Evolutionary conservation across 805 yeast species (phyloP).

Genomic region (Spathaspora sp.): DNA sequence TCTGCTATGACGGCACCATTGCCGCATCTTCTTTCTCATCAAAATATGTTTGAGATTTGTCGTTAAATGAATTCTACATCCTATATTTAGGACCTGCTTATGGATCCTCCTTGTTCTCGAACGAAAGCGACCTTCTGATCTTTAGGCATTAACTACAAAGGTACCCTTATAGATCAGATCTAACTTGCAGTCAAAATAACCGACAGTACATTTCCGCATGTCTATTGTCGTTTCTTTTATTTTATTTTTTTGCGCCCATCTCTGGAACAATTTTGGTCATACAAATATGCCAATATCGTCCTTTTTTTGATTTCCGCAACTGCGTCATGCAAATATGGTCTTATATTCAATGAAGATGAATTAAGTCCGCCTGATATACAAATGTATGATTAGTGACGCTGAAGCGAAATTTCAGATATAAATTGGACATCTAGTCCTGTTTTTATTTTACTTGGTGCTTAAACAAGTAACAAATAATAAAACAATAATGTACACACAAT

Average conservation of each 20-base stretch:
- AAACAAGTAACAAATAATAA: neutral
- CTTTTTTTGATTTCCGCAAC: neutral
- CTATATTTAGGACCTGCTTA: too few species aligned
- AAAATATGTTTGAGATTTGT: too few species aligned
- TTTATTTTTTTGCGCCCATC: neutral
- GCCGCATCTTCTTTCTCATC: too few species aligned
- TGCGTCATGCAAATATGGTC: neutral
- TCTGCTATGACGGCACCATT: too few species aligned
- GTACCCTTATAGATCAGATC: neutral
- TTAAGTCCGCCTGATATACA: too few species aligned
- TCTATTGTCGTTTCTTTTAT: neutral
- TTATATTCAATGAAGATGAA: too few species aligned
- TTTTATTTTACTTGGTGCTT: neutral
- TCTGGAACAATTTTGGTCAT: neutral
- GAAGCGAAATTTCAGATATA: neutral
- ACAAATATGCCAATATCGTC: neutral
- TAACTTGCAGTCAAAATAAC: neutral
- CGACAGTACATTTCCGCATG: neutral
- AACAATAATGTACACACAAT: neutral
- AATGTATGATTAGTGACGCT: neutral
- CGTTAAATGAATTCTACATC: too few species aligned
- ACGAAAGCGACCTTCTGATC: too few species aligned
- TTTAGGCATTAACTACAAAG: too few species aligned
- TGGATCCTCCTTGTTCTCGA: too few species aligned
- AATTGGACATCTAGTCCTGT: neutral